Evolutionary conservation across 1,139 yeast species (phyloP), one percentile per base, ranked within the genome.

Genomic region (Taphrina confusa): DNA sequence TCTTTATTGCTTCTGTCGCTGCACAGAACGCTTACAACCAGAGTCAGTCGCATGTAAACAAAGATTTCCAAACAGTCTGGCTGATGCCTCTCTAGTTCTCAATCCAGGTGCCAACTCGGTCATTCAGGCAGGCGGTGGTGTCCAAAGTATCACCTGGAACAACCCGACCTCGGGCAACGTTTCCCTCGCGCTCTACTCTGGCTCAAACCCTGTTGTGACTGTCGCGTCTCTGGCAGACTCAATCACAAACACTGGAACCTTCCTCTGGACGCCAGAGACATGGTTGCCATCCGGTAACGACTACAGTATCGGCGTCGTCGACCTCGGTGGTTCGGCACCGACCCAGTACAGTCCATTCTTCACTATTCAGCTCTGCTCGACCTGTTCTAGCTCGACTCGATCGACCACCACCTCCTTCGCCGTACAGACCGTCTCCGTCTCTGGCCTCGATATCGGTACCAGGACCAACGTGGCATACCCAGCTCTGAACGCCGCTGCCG

Each of bases 41-140:
- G 51, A 50, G 42, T 34, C 14, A 50, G 45, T 25, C 8, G 4
- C 9, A 33, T 20, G 37, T 34, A 27, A 36, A 23, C 27, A 50
- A 44, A 11, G 22, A 22, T 9, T 12, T 18, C 12, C 2, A 44
- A 34, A 36, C 12, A 33, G 9, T 20, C 30, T n/a, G 12, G 36
- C 56, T 36, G 25, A 50, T 22, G 12, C 16, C 23, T 11, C 25
- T 14, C 20, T 25, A 54, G 58, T 54, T 28, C 51, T 54, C 30
- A 37, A 45, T 16, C 63, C 63, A 9, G 63, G 54, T 12, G 44
- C 55, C 2, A 61, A 61, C 47, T 62, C 62, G 20, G 63, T 61
- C 37, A 49, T 61, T 14, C 63, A 61, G 42, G 61, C 61, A 16
- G 63, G 63, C 20, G 63, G 63, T 11, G 63, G 63, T 61, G 63